phyloP scores from a whole-genome alignment of 208 protist genomes.

The Dictyostelium gargantuum region DNA sequence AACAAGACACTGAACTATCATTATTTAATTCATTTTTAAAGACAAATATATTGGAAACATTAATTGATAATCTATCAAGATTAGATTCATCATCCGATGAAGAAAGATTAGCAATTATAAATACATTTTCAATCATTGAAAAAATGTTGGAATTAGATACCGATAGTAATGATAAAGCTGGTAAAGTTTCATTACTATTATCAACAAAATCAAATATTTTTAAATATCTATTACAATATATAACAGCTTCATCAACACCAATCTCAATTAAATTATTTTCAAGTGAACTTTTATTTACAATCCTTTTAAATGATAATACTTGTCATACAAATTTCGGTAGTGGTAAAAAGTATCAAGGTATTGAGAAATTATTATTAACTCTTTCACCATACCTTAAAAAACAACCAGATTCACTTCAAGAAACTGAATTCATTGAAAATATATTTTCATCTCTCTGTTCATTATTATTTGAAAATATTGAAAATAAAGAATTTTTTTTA shows the following conservation, averaged over 20 bases:
- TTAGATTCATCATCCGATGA: conserved; percentile 71
- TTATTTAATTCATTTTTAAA: conserved; percentile 28
- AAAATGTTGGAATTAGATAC: conserved; percentile 77
- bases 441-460: conserved; percentile 78
- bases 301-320: neutral
- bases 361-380: neutral
- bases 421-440: conserved; percentile 79
- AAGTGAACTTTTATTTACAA: conserved; percentile 27
- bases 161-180: too few relatives aligned
- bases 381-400: conserved; percentile 4
- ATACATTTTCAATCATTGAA: conserved; percentile 81
- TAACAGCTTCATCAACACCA: neutral
- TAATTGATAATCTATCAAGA: conserved; percentile 72
- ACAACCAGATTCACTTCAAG: neutral
- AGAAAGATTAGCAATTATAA: conserved; percentile 75
- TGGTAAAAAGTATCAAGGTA: neutral
- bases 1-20: neutral
- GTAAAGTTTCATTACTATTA: neutral
- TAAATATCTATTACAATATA: conserved; percentile 10
- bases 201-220: conserved; percentile 37
- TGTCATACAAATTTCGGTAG: neutral
- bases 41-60: conserved; percentile 54
- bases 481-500: conserved; percentile 77
- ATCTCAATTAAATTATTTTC: neutral
- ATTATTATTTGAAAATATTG: conserved; percentile 35